Conservation (phyloP, 1,284 basidiomycete genomes). For the Tylopilus sp. region DNA sequence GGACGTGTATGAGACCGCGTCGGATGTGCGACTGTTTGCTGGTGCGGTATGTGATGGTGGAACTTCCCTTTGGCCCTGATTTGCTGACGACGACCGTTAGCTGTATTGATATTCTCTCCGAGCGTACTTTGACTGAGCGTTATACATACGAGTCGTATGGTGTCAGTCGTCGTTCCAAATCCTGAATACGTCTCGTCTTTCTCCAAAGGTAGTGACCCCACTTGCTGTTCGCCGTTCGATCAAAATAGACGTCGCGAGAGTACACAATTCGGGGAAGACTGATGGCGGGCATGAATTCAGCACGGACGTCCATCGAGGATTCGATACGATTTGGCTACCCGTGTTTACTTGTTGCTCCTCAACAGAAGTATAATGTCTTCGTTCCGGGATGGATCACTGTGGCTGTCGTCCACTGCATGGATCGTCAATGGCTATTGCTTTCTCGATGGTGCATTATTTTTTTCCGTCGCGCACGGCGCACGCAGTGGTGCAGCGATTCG, state of each 20-base stretch:
- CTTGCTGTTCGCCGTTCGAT: slow-evolving; percentile 10
- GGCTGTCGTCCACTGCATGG: neutral
- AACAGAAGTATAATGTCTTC: neutral
- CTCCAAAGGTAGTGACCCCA: neutral
- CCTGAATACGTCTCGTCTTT: neutral
- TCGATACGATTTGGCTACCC: slow-evolving; percentile 5
- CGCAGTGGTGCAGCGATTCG: no score
- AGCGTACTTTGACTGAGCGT: neutral
- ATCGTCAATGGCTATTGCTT: neutral
- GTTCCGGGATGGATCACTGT: neutral
- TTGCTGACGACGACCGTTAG: slow-evolving; percentile 1
- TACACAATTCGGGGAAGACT: slow-evolving; percentile 3
- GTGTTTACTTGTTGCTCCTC: slow-evolving; percentile 12
- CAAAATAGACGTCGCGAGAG: slow-evolving; percentile 7
- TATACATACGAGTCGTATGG: neutral
- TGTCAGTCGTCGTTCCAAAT: slow-evolving; percentile 7
- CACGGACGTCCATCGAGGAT: slow-evolving; percentile 5
- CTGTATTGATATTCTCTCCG: slow-evolving; percentile 2
- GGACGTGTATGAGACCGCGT: neutral
- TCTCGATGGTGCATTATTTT: no score
- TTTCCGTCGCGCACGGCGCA: no score
- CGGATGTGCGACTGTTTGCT: no score
- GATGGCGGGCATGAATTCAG: slow-evolving; percentile 12
- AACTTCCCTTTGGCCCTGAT: neutral
- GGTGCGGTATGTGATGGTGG: slow-evolving; percentile 11